phyloP scores from a whole-genome alignment of 140 eudicot species.

The Stevia rebaudiana region DNA sequence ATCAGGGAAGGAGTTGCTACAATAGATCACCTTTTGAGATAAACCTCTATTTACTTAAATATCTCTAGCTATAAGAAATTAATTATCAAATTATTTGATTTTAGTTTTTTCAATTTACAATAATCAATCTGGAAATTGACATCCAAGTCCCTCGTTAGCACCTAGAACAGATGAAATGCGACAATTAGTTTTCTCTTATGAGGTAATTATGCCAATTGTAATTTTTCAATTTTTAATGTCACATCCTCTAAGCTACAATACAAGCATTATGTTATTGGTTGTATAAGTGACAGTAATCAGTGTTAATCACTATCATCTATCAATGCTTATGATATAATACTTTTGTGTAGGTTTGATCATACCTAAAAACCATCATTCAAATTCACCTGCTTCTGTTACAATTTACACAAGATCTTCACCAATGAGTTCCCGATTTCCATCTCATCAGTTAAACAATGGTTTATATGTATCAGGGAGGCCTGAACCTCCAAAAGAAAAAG shows the following conservation, averaged over 20 bases:
- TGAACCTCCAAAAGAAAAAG: constrained; percentile 63
- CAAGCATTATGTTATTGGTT: neutral
- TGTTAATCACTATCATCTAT: too few species aligned
- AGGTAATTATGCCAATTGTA: neutral
- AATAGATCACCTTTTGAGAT: neutral
- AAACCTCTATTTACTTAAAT: neutral
- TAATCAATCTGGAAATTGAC: neutral
- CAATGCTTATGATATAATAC: constrained; percentile 1
- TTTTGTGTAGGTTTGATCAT: constrained; percentile 29
- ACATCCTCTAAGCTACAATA: constrained; percentile 1
- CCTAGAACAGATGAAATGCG: neutral
- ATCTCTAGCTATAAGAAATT: neutral
- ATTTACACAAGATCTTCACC: constrained; percentile 31
- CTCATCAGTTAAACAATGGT: constrained; percentile 64
- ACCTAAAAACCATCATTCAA: constrained; percentile 6
- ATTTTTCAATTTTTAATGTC: neutral
- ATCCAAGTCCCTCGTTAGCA: neutral
- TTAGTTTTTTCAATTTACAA: neutral
- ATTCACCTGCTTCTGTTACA: constrained; percentile 10
- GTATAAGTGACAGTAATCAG: neutral
- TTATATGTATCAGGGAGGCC: constrained; percentile 72
- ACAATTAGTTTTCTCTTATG: neutral
- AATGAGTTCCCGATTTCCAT: constrained; percentile 69
- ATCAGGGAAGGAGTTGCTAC: neutral
- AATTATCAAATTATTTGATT: neutral